Evolutionary conservation across 257 asterid species (phyloP), one percentile per base, ranked within the genome.

Genomic region (Scutellaria minor): DNA sequence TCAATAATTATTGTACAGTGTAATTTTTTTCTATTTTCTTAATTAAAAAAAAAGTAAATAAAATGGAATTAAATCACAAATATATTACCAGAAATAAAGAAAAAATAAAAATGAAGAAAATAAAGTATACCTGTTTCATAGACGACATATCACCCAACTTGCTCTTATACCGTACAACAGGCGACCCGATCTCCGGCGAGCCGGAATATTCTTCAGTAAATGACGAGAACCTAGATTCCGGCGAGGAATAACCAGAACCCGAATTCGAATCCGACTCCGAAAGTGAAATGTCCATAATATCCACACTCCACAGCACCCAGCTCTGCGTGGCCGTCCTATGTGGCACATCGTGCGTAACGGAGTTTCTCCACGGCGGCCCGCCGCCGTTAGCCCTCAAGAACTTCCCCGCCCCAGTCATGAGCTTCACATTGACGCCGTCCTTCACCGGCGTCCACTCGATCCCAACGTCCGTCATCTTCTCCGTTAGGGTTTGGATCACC

Each of bases 321-420:
- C 81, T 83, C 70, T 85, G 96, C 8, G 96, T 90, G 1, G 93
- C 87, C 6, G 92, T 89, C 75, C 96, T 64, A 2, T 87, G 87
- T 46, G 96, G 96, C 84, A 87, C 80, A 58, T 92, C 97, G 75
- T 87, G 90, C 2, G 98, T 90, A 12, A 92, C 65, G 0, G 98
- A 86, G 72, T 92, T 88, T 52, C 92, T 82, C 95, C 92, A 92
- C 2, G 96, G 96, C 13, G 96, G 93, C 5, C 91, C 53, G 6
- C 90, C 96, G 51, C 97, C 90, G 82, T 92, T 92, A 0, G 83
- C 97, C 71, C 97, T 90, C 84, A 88, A 66, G 77, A 88, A 92
- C 54, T 87, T 88, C 14, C 92, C 96, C 6, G 71, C 74, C 6
- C n/a, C 68, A 5, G 95, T 84, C 81, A 84, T 79, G 22, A 92